These are phyloP conservation scores for Hanseniaspora meyeri DNA, from an alignment of 805 yeast species.

Conservation along the genomic window DNA sequence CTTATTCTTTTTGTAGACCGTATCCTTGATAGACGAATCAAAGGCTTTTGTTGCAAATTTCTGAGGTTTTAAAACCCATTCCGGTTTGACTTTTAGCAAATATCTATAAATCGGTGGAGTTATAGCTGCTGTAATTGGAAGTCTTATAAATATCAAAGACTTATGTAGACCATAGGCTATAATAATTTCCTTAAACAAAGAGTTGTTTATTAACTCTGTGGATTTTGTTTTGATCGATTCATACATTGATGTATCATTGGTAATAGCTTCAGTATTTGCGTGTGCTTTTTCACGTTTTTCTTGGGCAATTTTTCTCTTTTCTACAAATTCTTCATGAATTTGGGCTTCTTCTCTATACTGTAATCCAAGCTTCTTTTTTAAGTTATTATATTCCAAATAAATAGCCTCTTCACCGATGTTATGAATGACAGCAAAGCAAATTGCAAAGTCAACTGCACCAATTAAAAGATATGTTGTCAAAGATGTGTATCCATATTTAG, in stretches of 20 bases:
- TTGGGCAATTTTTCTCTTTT: slow-evolving; percentile 21
- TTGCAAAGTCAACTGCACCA: slow-evolving; percentile 66
- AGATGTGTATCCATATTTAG: slow-evolving; percentile 86
- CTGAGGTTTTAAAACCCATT: slow-evolving; percentile 36
- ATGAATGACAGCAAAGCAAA: slow-evolving; percentile 74
- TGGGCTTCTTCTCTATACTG: slow-evolving; percentile 37
- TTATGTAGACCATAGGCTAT: slow-evolving; percentile 92
- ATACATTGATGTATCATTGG: background rate
- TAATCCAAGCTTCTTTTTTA: slow-evolving; percentile 51
- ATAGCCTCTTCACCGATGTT: slow-evolving; percentile 77
- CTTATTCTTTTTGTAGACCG: slow-evolving; percentile 30
- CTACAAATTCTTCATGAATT: slow-evolving; percentile 28
- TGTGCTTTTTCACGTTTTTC: slow-evolving; percentile 20
- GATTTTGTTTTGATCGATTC: background rate
- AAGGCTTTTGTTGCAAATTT: slow-evolving; percentile 29
- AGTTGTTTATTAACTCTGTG: background rate
- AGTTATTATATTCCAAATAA: slow-evolving; percentile 48
- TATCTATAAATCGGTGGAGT: slow-evolving; percentile 65
- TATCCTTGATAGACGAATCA: slow-evolving; percentile 31
- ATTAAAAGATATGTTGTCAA: slow-evolving; percentile 69
- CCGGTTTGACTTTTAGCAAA: slow-evolving; percentile 68
- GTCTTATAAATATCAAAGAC: slow-evolving; percentile 64
- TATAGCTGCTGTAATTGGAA: slow-evolving; percentile 84
- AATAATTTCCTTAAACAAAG: slow-evolving; percentile 69
- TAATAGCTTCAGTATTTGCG: slow-evolving; percentile 6